Base-by-base conservation (phyloP, 2,329 filamentous ascomycete species). In the Chaetoscypha palmicola region DNA sequence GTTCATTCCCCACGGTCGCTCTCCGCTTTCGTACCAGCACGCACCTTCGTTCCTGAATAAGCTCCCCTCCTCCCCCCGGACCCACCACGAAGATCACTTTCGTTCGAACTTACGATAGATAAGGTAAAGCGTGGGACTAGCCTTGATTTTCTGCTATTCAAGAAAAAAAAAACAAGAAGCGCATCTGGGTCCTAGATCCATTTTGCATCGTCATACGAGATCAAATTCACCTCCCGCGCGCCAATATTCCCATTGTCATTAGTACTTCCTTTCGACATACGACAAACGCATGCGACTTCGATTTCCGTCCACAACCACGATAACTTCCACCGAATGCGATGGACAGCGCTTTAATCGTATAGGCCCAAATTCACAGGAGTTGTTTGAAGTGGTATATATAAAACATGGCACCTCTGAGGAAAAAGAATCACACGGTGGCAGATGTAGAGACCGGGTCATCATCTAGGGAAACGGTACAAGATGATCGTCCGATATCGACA, bases 401-500 rank as follows among this genome's bases (percentile, higher is more conserved):
- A n/a, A 31, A 31, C 9, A 39, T 39, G 37, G 24, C 24, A 30
- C 16, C 11, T n/a, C 41, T 3, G 40, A 44, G n/a, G n/a, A n/a
- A n/a, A n/a, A n/a, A n/a, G n/a, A n/a, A n/a, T n/a, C n/a, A n/a
- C n/a, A n/a, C n/a, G n/a, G n/a, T n/a, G n/a, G n/a, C n/a, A n/a
- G n/a, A n/a, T n/a, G n/a, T n/a, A n/a, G n/a, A n/a, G 21, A 37
- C 32, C 26, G 39, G 16, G 7, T 3, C 36, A 10, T 12, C n/a
- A 10, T 35, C 33, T n/a, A n/a, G n/a, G 26, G 48, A 49, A 3
- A 46, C 42, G 28, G 23, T 21, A 21, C 47, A 52, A n/a, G 38
- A 41, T 21, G 48, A 48, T 3, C 44, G 46, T 9, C 41, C 45
- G 14, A 19, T 42, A 22, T 31, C 43, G 5, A 32, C 35, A 5